Percentiles rank a stretch among this genome's conserved stretches.
These are phyloP conservation scores for Hypoxylon sp. DNA, from an alignment of 2,329 filamentous ascomycete species.

Conservation along the genomic window DNA sequence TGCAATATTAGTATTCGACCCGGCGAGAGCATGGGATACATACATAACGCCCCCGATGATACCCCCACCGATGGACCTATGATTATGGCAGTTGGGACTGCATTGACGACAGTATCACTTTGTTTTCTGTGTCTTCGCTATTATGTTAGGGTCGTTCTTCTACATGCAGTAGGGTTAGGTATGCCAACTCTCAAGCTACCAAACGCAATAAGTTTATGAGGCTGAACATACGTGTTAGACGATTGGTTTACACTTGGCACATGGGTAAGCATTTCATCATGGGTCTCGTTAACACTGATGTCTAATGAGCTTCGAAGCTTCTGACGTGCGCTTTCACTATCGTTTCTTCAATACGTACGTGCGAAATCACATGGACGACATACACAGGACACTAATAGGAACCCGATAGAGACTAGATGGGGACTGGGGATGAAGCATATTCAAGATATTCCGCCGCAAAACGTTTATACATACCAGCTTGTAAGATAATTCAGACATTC, in stretches of 20 bases:
- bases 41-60: constrained; percentile 27
- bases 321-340: constrained; percentile 20
- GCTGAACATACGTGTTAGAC: constrained; percentile 21
- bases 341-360: constrained; percentile 20
- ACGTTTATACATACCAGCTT: constrained; percentile 19
- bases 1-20: background rate
- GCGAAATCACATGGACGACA: background rate
- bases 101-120: constrained; percentile 21
- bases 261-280: constrained; percentile 18
- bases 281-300: no score
- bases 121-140: constrained; percentile 28
- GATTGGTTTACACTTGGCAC: constrained; percentile 33
- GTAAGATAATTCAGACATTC: constrained; percentile 16
- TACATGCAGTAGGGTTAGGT: constrained; percentile 26
- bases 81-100: constrained; percentile 9
- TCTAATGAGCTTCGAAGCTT: constrained; percentile 11
- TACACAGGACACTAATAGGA: constrained; percentile 1
- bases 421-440: constrained; percentile 24
- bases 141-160: constrained; percentile 28
- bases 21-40: constrained; percentile 23
- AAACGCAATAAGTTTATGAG: background rate
- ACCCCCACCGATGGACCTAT: constrained; percentile 24
- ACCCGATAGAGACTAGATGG: constrained; percentile 31
- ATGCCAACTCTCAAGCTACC: background rate
- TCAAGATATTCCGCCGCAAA: constrained; percentile 23